Conservation (phyloP, 2,329 filamentous ascomycete species). For the Aciculosporium take region DNA sequence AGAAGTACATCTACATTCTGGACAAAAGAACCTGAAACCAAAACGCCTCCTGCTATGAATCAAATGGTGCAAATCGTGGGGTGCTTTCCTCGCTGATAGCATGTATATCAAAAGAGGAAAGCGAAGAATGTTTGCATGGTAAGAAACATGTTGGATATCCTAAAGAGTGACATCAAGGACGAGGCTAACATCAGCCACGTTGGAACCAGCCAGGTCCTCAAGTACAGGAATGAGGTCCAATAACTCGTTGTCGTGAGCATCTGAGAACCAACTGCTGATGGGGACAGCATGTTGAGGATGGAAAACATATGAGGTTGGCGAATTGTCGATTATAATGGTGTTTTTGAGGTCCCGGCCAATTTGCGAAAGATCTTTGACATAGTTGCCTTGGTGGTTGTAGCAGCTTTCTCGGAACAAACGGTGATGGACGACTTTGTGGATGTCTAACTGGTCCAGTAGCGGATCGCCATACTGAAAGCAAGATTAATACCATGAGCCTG, state of each 20-base stretch:
- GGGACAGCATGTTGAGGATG: constrained; percentile 97
- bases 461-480: constrained; percentile 74
- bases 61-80: constrained; percentile 23
- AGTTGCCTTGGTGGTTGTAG: constrained; percentile 98
- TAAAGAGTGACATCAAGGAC: constrained; percentile 82
- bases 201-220: constrained; percentile 79
- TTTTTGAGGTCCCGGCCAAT: constrained; percentile 90
- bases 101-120: constrained; percentile 16
- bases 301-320: constrained; percentile 97
- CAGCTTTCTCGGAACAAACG: constrained; percentile 94
- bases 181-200: constrained; percentile 90
- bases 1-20: constrained; percentile 36
- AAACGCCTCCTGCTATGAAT: constrained; percentile 44
- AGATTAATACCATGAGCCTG: constrained; percentile 6
- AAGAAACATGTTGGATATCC: constrained; percentile 22
- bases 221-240: constrained; percentile 95
- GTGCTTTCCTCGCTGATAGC: constrained; percentile 17
- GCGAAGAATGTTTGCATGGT: constrained; percentile 14
- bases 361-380: constrained; percentile 97
- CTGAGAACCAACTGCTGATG: constrained; percentile 99
- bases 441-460: constrained; percentile 88
- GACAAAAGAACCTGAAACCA: constrained; percentile 34
- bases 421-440: constrained; percentile 93
- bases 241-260: constrained; percentile 97
- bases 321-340: constrained; percentile 99